A percentile compares a stretch with the other conserved stretches of the same genome.
Evolutionary conservation across 139 green algal genomes (phyloP).

Genomic region (Closterium sp.): DNA sequence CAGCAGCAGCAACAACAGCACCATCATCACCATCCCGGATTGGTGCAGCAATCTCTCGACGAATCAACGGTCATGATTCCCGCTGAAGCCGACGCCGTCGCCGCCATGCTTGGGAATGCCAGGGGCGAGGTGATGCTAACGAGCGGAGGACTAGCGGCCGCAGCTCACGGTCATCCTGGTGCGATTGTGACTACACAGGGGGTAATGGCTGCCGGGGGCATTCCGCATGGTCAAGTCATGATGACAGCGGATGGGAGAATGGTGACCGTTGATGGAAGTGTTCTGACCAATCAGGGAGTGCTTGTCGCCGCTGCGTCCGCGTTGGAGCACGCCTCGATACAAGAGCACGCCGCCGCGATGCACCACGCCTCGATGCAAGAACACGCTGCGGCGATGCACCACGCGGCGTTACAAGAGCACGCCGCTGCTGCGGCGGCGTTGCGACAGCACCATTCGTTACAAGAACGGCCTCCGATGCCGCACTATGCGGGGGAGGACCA

Average conservation of each 20-base stretch:
- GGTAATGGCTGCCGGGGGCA: background rate
- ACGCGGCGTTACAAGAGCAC: background rate
- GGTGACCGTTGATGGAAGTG: background rate
- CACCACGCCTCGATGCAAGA: background rate
- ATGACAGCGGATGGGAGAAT: background rate
- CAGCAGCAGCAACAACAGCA: background rate
- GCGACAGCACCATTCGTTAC: background rate
- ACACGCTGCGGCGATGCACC: background rate
- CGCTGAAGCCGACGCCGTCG: background rate
- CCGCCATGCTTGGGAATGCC: background rate
- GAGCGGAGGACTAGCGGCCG: background rate
- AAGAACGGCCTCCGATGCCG: background rate
- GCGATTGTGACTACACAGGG: background rate
- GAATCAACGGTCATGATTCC: background rate
- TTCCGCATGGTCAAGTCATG: background rate
- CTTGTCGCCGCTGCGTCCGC: background rate
- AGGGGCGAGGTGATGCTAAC: background rate
- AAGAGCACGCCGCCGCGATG: background rate
- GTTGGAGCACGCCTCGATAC: background rate
- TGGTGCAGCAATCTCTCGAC: background rate
- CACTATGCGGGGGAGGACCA: background rate
- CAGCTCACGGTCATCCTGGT: background rate
- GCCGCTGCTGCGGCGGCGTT: background rate
- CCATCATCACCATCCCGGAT: background rate
- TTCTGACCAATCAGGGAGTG: background rate